phyloP scores from a whole-genome alignment of 1,284 basidiomycete genomes.

The Papiliotrema terrestris region DNA sequence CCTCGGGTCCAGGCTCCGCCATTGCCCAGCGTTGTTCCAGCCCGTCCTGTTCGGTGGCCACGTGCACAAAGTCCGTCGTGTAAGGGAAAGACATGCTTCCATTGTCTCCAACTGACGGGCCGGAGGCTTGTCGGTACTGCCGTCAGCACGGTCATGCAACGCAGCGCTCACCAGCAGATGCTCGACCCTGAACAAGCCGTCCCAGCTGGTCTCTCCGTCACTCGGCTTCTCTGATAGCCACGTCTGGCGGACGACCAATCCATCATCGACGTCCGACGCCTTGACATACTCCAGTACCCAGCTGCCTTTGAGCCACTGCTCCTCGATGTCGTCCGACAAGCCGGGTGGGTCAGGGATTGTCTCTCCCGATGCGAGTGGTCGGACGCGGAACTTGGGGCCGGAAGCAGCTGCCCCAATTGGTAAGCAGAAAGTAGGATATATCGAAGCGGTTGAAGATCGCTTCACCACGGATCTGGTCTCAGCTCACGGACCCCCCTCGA shows the following conservation, averaged over 20 bases:
- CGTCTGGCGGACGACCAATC: constrained; percentile 28
- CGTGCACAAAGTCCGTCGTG: constrained; percentile 24
- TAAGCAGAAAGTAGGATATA: constrained; percentile 14
- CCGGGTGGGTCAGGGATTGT: constrained; percentile 8
- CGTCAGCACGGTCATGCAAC: neutral
- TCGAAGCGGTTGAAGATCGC: constrained; percentile 13
- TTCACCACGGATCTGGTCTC: neutral
- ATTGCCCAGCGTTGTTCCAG: constrained; percentile 38
- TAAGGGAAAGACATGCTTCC: constrained; percentile 23
- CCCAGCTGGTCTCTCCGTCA: constrained; percentile 9
- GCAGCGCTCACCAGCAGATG: constrained; percentile 28
- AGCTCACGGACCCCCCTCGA: neutral
- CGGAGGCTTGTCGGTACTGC: neutral
- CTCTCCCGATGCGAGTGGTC: constrained; percentile 17
- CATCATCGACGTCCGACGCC: constrained; percentile 5
- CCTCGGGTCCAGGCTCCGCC: constrained; percentile 32
- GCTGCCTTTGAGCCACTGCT: constrained; percentile 6
- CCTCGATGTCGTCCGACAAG: neutral
- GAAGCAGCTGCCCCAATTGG: neutral
- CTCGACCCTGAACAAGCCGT: constrained; percentile 26
- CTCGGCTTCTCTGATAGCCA: constrained; percentile 19
- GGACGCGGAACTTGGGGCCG: constrained; percentile 15
- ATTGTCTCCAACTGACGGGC: neutral
- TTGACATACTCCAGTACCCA: constrained; percentile 25
- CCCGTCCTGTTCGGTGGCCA: neutral